Percentiles rank a stretch among this genome's conserved stretches.
These are phyloP conservation scores for Pharus latifolius DNA, from an alignment of 176 grass and related monocot genomes.

Conservation along the genomic window DNA sequence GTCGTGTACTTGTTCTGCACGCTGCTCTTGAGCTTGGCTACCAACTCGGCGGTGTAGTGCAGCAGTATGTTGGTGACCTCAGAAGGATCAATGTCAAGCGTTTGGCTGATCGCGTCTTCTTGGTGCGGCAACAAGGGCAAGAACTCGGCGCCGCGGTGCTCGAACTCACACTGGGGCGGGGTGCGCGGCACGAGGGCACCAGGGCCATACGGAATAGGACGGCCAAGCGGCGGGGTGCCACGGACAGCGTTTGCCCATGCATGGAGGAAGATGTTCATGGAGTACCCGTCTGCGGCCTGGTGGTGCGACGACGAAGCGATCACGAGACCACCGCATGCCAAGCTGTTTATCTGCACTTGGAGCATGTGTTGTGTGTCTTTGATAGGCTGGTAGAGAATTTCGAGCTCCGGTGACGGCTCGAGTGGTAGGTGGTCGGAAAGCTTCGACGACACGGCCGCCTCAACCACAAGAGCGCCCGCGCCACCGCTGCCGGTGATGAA, in stretches of 20 bases:
- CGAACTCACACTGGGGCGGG: slow-evolving; percentile 30
- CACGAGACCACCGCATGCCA: slow-evolving; percentile 38
- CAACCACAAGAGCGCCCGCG: slow-evolving; percentile 27
- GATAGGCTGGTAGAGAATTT: neutral
- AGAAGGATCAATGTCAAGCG: neutral
- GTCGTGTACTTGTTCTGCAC: slow-evolving; percentile 27
- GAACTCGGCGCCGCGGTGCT: slow-evolving; percentile 48
- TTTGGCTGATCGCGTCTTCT: neutral
- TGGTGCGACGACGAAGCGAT: slow-evolving; percentile 30
- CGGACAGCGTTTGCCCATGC: slow-evolving; percentile 31
- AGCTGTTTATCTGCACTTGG: slow-evolving; percentile 45
- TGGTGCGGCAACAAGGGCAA: neutral
- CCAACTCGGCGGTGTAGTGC: slow-evolving; percentile 21
- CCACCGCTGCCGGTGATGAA: neutral
- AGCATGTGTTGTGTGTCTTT: neutral
- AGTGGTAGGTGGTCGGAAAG: slow-evolving; percentile 37
- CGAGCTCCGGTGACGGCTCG: slow-evolving; percentile 5
- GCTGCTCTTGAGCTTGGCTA: slow-evolving; percentile 16
- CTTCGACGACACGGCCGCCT: slow-evolving; percentile 12
- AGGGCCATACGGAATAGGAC: slow-evolving; percentile 1
- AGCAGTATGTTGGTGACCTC: slow-evolving; percentile 34
- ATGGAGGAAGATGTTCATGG: slow-evolving; percentile 38
- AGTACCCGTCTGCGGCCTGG: slow-evolving; percentile 37
- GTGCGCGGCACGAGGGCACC: slow-evolving; percentile 7
- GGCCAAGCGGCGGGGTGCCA: neutral